Evolutionary conservation across 768 basidiomycete species (phyloP).

Genomic region (Lyophyllum decastes): DNA sequence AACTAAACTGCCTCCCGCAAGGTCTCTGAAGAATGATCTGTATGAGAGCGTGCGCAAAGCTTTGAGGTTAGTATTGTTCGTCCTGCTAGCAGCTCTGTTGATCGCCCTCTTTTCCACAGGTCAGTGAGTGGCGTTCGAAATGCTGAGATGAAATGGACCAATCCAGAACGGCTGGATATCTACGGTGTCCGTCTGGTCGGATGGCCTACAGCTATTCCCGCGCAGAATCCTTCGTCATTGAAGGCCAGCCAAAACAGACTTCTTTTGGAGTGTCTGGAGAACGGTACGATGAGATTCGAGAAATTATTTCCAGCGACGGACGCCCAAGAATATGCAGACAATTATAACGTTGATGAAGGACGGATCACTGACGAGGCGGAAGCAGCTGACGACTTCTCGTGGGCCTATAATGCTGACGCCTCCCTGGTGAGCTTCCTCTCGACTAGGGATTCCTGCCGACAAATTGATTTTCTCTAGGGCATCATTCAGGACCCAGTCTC

Average conservation of each 20-base stretch:
- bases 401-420: conserved; percentile 42
- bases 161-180: conserved; percentile 53
- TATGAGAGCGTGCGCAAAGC: conserved; percentile 56
- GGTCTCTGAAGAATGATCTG: conserved; percentile 53
- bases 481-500: not conserved
- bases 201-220: conserved; percentile 62
- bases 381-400: conserved; percentile 39
- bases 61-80: conserved; percentile 44
- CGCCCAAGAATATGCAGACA: conserved; percentile 2
- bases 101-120: conserved; percentile 29
- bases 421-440: conserved; percentile 6
- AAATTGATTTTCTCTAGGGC: conserved; percentile 8
- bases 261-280: conserved; percentile 50
- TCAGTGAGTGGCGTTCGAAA: conserved; percentile 56
- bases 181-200: conserved; percentile 65
- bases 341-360: conserved; percentile 3
- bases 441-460: not conserved
- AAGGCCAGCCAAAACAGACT: conserved; percentile 55
- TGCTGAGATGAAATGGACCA: conserved; percentile 80
- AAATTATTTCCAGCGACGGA: conserved; percentile 20
- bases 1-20: conserved; percentile 28
- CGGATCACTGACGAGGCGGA: conserved; percentile 16
- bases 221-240: conserved; percentile 62
- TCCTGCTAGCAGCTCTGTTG: not conserved
- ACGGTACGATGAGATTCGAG: conserved; percentile 51